Base-by-base conservation (phyloP, 169 alveolate genomes). In the Plasmodium relictum region DNA sequence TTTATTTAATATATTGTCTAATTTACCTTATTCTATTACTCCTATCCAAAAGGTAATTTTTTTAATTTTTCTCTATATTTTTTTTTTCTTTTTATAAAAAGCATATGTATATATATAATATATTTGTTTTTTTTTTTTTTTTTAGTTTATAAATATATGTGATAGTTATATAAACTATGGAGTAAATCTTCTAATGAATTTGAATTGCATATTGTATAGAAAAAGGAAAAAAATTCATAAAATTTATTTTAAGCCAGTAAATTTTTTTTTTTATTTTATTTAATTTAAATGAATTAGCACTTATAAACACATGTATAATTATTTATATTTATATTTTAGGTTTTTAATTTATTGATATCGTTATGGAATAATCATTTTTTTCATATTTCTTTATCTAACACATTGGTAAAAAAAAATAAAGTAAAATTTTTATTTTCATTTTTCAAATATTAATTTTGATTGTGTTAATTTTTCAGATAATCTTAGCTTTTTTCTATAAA, bases 11-110 rank as follows among this genome's bases (percentile, higher is more conserved):
- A 22, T 62, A 31, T 45, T 83, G 58, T 83, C 91, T 14, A 83
- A 83, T 44, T 69, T 83, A 16, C 91, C 91, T 12, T 83, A 83
- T 37, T 56, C 91, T 50, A 83, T 83, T 66, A 68, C 68, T 54
- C 91, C 91, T 20, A 83, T 83, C 24, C 91, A 83, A 45, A 83
- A 83, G 83, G 91, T 83, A 68, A 63, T 12, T n/a, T 18, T 54
- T 3, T 31, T 31, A 2, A 31, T 31, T 31, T 31, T 31, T 31
- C 3, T 31, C 1, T 31, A 31, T 31, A 31, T 31, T 2, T 31
- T 2, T 31, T 10, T 54, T 10, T 54, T 31, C 8, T 54, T 10
- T 54, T 31, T 31, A 31, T 31, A 31, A 31, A 31, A 31, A 31
- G 39, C 3, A 22, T 24, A 74, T 54, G 61, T 22, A 22, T 18